Evolutionary conservation across 2,329 filamentous ascomycete genomes (phyloP).

Genomic region (Epichloe scottii): DNA sequence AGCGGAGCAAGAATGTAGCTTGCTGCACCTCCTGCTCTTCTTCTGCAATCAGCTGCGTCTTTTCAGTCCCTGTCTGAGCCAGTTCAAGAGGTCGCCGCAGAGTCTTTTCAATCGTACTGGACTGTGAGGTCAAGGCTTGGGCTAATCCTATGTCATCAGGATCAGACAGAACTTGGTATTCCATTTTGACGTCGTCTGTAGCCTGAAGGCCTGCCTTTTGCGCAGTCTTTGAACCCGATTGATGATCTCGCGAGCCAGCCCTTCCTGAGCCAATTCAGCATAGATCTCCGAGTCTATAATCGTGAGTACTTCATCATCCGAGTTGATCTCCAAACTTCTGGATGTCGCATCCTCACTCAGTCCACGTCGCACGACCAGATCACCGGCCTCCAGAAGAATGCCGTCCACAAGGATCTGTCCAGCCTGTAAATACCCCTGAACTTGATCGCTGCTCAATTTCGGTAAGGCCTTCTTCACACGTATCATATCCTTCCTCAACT

Average conservation of each 20-base stretch:
- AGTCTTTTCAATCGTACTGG: slow-evolving; percentile 59
- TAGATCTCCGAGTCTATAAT: slow-evolving; percentile 78
- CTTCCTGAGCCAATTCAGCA: slow-evolving; percentile 77
- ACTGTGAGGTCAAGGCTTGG: slow-evolving; percentile 56
- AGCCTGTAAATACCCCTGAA: slow-evolving; percentile 62
- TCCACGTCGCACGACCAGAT: slow-evolving; percentile 65
- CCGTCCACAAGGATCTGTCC: slow-evolving; percentile 74
- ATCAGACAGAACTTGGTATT: slow-evolving; percentile 71
- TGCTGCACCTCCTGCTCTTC: slow-evolving; percentile 81
- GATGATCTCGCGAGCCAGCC: slow-evolving; percentile 82
- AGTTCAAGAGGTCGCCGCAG: slow-evolving; percentile 62
- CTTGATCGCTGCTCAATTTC: slow-evolving; percentile 62
- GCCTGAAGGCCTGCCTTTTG: slow-evolving; percentile 85
- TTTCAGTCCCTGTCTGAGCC: slow-evolving; percentile 12
- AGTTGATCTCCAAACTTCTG: slow-evolving; percentile 72
- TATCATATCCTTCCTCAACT: slow-evolving; percentile 87
- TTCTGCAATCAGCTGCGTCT: slow-evolving; percentile 49
- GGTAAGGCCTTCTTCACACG: slow-evolving; percentile 88
- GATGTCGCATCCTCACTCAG: slow-evolving; percentile 60
- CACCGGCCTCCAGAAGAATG: slow-evolving; percentile 69
- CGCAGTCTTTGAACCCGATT: slow-evolving; percentile 83
- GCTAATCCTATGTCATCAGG: slow-evolving; percentile 64
- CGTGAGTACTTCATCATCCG: slow-evolving; percentile 78
- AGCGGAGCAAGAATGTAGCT: slow-evolving; percentile 63
- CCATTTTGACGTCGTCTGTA: slow-evolving; percentile 93